A percentile compares a stretch with the other conserved stretches of the same genome.
phyloP scores from a whole-genome alignment of 352 stramenopile species.

The Pythium guiyangense region DNA sequence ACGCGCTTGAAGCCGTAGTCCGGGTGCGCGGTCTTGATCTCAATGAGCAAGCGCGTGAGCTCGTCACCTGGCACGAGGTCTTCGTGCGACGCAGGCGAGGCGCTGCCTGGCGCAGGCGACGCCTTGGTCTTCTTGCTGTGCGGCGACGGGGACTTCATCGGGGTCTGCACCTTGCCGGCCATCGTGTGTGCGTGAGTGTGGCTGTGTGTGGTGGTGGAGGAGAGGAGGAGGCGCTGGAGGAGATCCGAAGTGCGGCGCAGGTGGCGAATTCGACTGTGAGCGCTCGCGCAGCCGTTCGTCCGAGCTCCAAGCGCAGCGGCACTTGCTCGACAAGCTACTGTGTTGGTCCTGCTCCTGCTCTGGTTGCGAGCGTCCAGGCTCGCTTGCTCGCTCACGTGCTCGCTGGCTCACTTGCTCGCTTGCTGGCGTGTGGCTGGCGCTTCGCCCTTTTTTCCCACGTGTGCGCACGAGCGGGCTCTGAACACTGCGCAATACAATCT shows the following conservation, averaged over 20 bases:
- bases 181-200: background rate
- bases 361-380: no score
- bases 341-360: no score
- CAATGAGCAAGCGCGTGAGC: constrained; percentile 27
- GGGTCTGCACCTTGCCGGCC: constrained; percentile 3
- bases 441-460: background rate
- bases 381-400: background rate
- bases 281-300: background rate
- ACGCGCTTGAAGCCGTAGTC: constrained; percentile 34
- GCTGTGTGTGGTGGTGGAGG: background rate
- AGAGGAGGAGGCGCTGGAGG: background rate
- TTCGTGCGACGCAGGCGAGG: constrained; percentile 8
- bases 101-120: constrained; percentile 1
- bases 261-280: constrained; percentile 1
- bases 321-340: background rate
- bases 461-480: background rate
- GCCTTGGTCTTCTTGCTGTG: constrained; percentile 7
- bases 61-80: constrained; percentile 22
- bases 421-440: constrained; percentile 1
- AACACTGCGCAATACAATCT: background rate
- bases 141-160: constrained; percentile 11
- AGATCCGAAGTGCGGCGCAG: background rate
- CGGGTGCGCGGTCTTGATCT: constrained; percentile 37
- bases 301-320: background rate
- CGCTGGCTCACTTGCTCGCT: background rate